A percentile compares a stretch with the other conserved stretches of the same genome.
These are phyloP conservation scores for Moesziomyces aphidis DNA, from an alignment of 1,284 basidiomycete species.

Conservation along the genomic window DNA sequence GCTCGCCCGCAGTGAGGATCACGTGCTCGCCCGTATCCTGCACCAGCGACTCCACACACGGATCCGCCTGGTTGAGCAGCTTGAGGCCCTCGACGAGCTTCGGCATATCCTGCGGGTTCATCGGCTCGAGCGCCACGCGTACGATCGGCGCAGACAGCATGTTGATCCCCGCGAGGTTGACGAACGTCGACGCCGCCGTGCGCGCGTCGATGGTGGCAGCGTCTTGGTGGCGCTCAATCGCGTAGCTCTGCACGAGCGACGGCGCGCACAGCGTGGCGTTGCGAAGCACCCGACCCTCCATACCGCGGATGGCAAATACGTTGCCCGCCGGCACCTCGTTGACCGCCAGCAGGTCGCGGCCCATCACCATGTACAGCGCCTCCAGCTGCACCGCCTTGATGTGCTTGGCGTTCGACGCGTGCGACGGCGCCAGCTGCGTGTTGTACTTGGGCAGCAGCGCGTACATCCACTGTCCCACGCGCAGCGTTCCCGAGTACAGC, in stretches of 20 bases:
- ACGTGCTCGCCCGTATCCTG: slow-evolving; percentile 98
- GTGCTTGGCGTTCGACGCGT: slow-evolving; percentile 76
- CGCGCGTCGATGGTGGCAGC: slow-evolving; percentile 20
- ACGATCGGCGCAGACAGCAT: slow-evolving; percentile 81
- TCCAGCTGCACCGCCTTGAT: slow-evolving; percentile 76
- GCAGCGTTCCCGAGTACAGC: slow-evolving; percentile 88
- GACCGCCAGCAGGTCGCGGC: slow-evolving; percentile 87
- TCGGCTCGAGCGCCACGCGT: slow-evolving; percentile 92
- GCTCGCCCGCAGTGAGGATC: slow-evolving; percentile 93
- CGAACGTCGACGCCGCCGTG: slow-evolving; percentile 34
- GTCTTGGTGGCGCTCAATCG: slow-evolving; percentile 30
- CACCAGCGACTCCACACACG: slow-evolving; percentile 95
- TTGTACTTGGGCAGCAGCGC: slow-evolving; percentile 92
- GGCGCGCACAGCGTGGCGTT: slow-evolving; percentile 87
- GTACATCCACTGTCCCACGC: slow-evolving; percentile 74
- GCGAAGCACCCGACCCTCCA: slow-evolving; percentile 89
- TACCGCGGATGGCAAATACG: slow-evolving; percentile 90
- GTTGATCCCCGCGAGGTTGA: slow-evolving; percentile 64
- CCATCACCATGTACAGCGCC: slow-evolving; percentile 97
- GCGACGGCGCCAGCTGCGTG: slow-evolving; percentile 74
- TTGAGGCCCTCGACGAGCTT: slow-evolving; percentile 89
- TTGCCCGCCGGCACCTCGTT: slow-evolving; percentile 90
- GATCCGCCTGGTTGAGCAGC: slow-evolving; percentile 93
- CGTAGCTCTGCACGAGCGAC: slow-evolving; percentile 28
- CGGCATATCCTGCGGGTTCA: slow-evolving; percentile 85